These are phyloP conservation scores for Apiosordaria backusii DNA, from an alignment of 495 filamentous ascomycete species.

Conservation along the genomic window DNA sequence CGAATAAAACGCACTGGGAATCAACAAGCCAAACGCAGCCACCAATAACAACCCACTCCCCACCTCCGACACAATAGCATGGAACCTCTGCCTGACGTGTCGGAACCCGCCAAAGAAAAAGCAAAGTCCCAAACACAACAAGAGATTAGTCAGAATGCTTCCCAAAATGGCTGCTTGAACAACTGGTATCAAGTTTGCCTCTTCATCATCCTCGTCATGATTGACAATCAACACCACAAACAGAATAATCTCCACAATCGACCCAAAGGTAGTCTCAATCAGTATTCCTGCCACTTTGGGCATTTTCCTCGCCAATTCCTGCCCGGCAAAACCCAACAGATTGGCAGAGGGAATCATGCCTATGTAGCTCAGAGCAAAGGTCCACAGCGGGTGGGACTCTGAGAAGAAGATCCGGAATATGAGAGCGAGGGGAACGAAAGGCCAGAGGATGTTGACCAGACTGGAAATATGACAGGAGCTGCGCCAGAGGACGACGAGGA, in stretches of 20 bases:
- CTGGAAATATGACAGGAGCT: slow-evolving; percentile 23
- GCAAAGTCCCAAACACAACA: slow-evolving; percentile 31
- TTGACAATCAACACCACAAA: slow-evolving; percentile 64
- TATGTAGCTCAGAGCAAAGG: slow-evolving; percentile 1
- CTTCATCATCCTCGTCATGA: slow-evolving; percentile 14
- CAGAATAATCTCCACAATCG: slow-evolving; percentile 75
- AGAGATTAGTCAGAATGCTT: slow-evolving; percentile 35
- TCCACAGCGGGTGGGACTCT: neutral
- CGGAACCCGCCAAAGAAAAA: slow-evolving; percentile 14
- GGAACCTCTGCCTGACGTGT: slow-evolving; percentile 20
- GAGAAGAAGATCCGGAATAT: slow-evolving; percentile 16
- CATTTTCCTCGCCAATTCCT: slow-evolving; percentile 74
- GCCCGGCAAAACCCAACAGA: slow-evolving; percentile 76
- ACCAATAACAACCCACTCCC: slow-evolving; percentile 74
- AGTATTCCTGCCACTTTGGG: slow-evolving; percentile 74
- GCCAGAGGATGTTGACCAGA: slow-evolving; percentile 32
- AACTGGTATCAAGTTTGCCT: slow-evolving; percentile 30
- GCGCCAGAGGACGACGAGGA: slow-evolving; percentile 21
- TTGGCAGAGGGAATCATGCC: slow-evolving; percentile 71
- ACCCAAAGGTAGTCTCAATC: slow-evolving; percentile 26
- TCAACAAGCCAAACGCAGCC: slow-evolving; percentile 40
- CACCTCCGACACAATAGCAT: slow-evolving; percentile 60
- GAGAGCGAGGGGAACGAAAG: slow-evolving; percentile 40
- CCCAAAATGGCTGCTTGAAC: slow-evolving; percentile 28
- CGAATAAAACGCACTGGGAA: slow-evolving; percentile 36